Evolutionary conservation across 306 rosid species (phyloP).

Genomic region (Clitoria ternatea): DNA sequence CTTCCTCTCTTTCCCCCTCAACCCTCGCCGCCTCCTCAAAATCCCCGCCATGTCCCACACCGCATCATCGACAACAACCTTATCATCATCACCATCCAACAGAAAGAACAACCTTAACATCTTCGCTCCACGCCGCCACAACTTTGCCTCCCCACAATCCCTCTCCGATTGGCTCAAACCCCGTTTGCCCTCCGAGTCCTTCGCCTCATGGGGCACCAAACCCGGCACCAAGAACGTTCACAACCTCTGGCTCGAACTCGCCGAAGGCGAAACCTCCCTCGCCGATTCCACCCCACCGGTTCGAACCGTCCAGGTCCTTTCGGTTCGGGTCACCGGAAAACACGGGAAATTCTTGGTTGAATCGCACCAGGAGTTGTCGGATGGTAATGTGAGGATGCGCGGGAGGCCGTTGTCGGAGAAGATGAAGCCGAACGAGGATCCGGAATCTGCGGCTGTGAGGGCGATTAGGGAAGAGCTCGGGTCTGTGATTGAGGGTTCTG

Average conservation of each 20-base stretch:
- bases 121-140: constrained; percentile 26
- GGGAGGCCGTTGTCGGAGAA: constrained; percentile 88
- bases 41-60: constrained; percentile 63
- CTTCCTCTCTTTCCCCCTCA: constrained; percentile 36
- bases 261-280: constrained; percentile 80
- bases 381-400: constrained; percentile 59
- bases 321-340: constrained; percentile 46
- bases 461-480: constrained; percentile 89
- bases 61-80: constrained; percentile 17
- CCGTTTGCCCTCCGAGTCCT: constrained; percentile 69
- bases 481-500: constrained; percentile 35
- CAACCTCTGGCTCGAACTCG: constrained; percentile 93
- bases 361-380: constrained; percentile 70
- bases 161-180: constrained; percentile 88
- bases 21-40: constrained; percentile 59
- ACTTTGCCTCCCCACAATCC: constrained; percentile 65
- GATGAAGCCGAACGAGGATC: constrained; percentile 85
- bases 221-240: constrained; percentile 94
- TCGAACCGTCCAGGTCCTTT: constrained; percentile 78
- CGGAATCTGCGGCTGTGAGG: constrained; percentile 65
- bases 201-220: constrained; percentile 89
- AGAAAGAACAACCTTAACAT: background rate
- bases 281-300: constrained; percentile 77
- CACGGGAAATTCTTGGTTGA: constrained; percentile 48
- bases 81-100: background rate